These are phyloP conservation scores for Tolypocladium pustulatum DNA, from an alignment of 2,329 filamentous ascomycete genomes.

Conservation along the genomic window DNA sequence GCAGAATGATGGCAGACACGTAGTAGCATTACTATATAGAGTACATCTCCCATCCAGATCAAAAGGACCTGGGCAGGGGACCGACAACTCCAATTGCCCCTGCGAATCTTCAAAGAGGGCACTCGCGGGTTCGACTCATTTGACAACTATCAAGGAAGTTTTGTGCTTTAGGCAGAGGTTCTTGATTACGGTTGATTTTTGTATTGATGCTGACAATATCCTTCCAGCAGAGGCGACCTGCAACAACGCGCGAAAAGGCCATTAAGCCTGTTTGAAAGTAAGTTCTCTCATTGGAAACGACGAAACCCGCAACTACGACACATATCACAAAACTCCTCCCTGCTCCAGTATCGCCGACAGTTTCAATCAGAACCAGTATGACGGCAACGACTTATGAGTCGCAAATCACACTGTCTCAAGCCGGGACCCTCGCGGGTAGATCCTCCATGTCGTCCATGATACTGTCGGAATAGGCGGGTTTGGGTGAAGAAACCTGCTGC, in stretches of 20 bases:
- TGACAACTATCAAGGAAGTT: too few relatives aligned
- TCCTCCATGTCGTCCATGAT: conserved; percentile 35
- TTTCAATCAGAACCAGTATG: neutral
- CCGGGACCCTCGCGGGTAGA: conserved; percentile 17
- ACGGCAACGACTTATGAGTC: neutral
- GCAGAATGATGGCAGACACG: too few relatives aligned
- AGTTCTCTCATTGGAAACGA: neutral
- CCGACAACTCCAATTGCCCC: too few relatives aligned
- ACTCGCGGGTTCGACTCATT: too few relatives aligned
- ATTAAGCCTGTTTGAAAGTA: neutral
- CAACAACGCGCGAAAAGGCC: neutral
- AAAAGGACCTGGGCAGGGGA: too few relatives aligned
- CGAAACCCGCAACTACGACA: neutral
- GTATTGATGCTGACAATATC: neutral
- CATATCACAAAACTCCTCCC: neutral
- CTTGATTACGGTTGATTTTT: too few relatives aligned
- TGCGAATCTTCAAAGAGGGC: too few relatives aligned
- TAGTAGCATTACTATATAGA: too few relatives aligned
- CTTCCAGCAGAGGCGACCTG: neutral
- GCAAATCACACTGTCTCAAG: neutral
- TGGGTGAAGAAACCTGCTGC: neutral
- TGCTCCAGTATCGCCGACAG: neutral
- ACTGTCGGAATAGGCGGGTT: conserved; percentile 17
- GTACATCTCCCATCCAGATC: too few relatives aligned
- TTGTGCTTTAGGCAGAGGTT: too few relatives aligned